Base-by-base conservation (phyloP, 768 basidiomycete genomes). In the Russula sp. region DNA sequence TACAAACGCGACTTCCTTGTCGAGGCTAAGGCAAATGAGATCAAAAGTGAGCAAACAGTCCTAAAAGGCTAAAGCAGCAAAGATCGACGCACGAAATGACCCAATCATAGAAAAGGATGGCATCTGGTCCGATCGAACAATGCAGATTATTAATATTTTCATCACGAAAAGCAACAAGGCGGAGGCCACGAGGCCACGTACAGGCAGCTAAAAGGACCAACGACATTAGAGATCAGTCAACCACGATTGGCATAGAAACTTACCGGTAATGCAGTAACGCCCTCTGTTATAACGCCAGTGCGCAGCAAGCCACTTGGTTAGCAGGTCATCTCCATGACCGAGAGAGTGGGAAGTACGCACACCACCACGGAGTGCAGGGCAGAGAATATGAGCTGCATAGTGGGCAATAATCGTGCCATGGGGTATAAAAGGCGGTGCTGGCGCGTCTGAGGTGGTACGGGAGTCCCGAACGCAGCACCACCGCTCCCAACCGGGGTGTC, bases 101-200 rank as follows among this genome's bases (percentile, higher is more conserved):
- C 66, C 66, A 66, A 49, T 66, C 66, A 52, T 66, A 66, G 45
- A 66, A 56, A 22, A 60, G 50, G 36, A 66, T n/a, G 18, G 47
- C 54, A 11, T 66, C 66, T 66, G 35, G 8, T 66, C 66, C 66
- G 29, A 16, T 22, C 20, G 18, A 16, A 35, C 20, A n/a, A 36
- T 16, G 18, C 5, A 4, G 34, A 58, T 59, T 5, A 54, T 47
- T 22, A 53, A 35, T 45, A 25, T 20, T 10, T 22, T 41, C 5
- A 8, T 5, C 32, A 32, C 35, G 11, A 2, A 3, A 2, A 29
- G 6, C 11, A 22, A 45, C 48, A 38, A 49, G 5, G 6, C 1
- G 38, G 5, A 52, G 3, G 32, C 36, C 38, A 42, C 34, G 29
- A 50, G 34, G 46, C 0, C n/a, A 56, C 62, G 25, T 46, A 65